Base-by-base conservation (phyloP, 2,329 filamentous ascomycete genomes). In the Dothidotthia symphoricarpi region DNA sequence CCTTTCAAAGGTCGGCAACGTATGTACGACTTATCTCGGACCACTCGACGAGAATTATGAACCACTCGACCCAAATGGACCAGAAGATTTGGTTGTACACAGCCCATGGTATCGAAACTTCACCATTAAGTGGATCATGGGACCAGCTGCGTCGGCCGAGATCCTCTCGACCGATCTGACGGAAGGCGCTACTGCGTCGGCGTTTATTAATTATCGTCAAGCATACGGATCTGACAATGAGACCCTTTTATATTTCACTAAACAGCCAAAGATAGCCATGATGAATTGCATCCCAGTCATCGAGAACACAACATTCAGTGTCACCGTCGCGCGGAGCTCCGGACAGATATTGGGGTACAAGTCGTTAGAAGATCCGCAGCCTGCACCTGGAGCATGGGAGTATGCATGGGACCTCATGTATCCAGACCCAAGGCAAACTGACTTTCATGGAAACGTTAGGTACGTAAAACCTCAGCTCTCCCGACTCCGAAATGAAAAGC, bases 281-380 rank as follows among this genome's bases (percentile, higher is more conserved):
- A 11, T 48, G 8, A 37, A 36, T 15, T 51, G 50, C 28, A 45
- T 41, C 27, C 50, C 50, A 4, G 26, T 46, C 15, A 47, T 46
- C 15, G 50, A 49, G 24, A 42, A 28, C 11, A 31, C 36, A 5
- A 28, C 36, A 19, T 43, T 47, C 8, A 31, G 41, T 1, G 30
- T 55, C 12, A 41, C 31, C 2, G 31, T 55, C 2, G 37, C 45
- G 8, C 38, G 39, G 16, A 24, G 40, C 12, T 34, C 36, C 8
- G 38, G 41, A 1, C 19, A 35, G 10, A 31, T 55, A 2, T 24
- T 45, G 6, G 39, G 28, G 3, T 53, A 40, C 35, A 15, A 31
- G 16, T 34, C 53, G 2, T 13, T 49, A 3, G 28, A 35, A 9
- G 27, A 36, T 11, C 30, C 30, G 14, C 16, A 32, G 13, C 30